These are phyloP conservation scores for Colletotrichum incanum DNA, from an alignment of 2,329 filamentous ascomycete species.

Conservation along the genomic window DNA sequence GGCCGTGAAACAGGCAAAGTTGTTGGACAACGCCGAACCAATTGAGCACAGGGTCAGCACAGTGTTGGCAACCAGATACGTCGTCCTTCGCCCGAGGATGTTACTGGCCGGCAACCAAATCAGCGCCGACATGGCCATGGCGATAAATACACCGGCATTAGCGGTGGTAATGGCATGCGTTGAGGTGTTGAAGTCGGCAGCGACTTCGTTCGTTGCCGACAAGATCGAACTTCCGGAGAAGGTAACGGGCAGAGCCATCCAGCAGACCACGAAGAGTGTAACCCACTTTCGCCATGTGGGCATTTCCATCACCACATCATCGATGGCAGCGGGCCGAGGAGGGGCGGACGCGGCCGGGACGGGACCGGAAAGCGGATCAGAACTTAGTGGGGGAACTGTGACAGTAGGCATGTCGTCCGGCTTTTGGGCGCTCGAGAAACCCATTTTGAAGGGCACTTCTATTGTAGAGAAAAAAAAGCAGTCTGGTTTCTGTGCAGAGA, in stretches of 20 bases:
- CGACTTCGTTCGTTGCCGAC: constrained; percentile 82
- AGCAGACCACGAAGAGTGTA: constrained; percentile 45
- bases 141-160: constrained; percentile 82
- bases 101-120: constrained; percentile 81
- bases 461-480: not conserved
- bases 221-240: constrained; percentile 85
- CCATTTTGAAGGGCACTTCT: constrained; percentile 4
- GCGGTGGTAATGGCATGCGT: constrained; percentile 80
- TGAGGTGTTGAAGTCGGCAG: constrained; percentile 74
- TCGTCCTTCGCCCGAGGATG: constrained; percentile 34
- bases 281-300: constrained; percentile 44
- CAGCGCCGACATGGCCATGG: constrained; percentile 80
- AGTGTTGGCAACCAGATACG: constrained; percentile 67
- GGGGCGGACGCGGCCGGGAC: constrained; percentile 31
- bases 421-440: not conserved
- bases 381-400: not conserved
- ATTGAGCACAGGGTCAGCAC: constrained; percentile 80
- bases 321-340: constrained; percentile 44
- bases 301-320: constrained; percentile 45
- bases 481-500: not conserved
- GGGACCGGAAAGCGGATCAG: constrained; percentile 32
- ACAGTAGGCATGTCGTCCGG: not conserved
- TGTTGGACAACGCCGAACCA: constrained; percentile 80
- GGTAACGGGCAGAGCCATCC: constrained; percentile 69
- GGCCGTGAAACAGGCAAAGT: constrained; percentile 72